phyloP scores from a whole-genome alignment of 2,329 filamentous ascomycete genomes.

The Emmonsia crescens region DNA sequence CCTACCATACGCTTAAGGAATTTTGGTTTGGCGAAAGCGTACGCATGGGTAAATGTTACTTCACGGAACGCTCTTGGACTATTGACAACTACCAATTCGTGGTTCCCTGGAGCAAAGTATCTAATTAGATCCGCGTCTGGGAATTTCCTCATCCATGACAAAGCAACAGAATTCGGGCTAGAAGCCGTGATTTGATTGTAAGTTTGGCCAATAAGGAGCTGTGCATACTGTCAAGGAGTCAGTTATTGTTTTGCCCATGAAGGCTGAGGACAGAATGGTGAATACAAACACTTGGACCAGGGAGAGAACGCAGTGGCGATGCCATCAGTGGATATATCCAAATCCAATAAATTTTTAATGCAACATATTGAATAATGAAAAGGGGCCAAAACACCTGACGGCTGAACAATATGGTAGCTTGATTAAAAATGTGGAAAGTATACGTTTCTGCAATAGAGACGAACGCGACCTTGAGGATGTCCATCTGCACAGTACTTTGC shows the following conservation, averaged over 20 bases:
- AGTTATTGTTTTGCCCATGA: neutral
- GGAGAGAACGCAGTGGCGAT: conserved; percentile 3
- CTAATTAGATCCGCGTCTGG: conserved; percentile 4
- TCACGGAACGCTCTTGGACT: conserved; percentile 3
- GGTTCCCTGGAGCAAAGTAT: neutral
- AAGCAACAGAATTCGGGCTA: neutral
- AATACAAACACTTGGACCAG: conserved; percentile 3
- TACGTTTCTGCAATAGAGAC: neutral
- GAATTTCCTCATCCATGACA: conserved; percentile 4
- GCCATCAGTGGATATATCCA: conserved; percentile 1
- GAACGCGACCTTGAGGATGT: neutral
- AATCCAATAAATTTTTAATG: neutral
- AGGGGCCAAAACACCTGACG: neutral
- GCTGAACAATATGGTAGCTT: neutral
- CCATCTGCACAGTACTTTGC: neutral
- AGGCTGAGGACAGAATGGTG: neutral
- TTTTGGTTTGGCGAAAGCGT: conserved; percentile 2
- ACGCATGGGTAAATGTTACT: conserved; percentile 3
- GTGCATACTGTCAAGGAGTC: neutral
- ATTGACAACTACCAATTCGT: conserved; percentile 1
- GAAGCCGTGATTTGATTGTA: neutral
- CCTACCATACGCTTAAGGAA: conserved; percentile 2
- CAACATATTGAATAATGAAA: neutral
- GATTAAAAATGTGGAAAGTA: neutral
- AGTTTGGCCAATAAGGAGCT: conserved; percentile 3